Percentiles rank a stretch among this genome's conserved stretches.
phyloP scores from a whole-genome alignment of 2,329 filamentous ascomycete species.

The Neonectria ditissima region DNA sequence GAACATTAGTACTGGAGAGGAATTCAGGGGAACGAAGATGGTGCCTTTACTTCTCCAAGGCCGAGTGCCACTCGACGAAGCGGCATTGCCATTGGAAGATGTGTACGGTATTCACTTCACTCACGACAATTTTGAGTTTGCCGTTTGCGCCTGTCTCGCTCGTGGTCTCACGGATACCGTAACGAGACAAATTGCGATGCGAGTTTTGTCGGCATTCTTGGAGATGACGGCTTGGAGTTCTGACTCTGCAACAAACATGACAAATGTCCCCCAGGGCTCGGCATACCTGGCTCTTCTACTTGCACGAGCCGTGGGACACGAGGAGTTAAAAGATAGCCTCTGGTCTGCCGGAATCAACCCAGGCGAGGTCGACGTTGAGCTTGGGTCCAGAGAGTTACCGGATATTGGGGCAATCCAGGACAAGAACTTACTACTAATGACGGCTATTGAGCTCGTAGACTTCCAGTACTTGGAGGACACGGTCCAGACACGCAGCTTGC shows the following conservation, averaged over 20 bases:
- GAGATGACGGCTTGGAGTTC: slow-evolving; percentile 49
- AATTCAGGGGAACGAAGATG: slow-evolving; percentile 70
- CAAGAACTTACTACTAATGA: slow-evolving; percentile 71
- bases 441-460: slow-evolving; percentile 73
- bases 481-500: slow-evolving; percentile 68
- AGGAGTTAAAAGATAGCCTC: slow-evolving; percentile 72
- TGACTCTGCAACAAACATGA: slow-evolving; percentile 26
- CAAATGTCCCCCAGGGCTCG: slow-evolving; percentile 51
- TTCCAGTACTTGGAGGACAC: slow-evolving; percentile 73
- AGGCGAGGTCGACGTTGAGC: slow-evolving; percentile 46
- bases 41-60: slow-evolving; percentile 71
- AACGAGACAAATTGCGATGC: slow-evolving; percentile 69
- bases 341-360: slow-evolving; percentile 70
- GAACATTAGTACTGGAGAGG: slow-evolving; percentile 72
- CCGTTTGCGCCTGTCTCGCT: slow-evolving; percentile 72
- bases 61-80: slow-evolving; percentile 70
- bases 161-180: slow-evolving; percentile 72
- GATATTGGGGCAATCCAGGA: slow-evolving; percentile 64
- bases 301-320: slow-evolving; percentile 64
- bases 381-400: slow-evolving; percentile 42
- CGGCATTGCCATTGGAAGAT: slow-evolving; percentile 71
- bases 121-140: slow-evolving; percentile 74
- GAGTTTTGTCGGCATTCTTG: slow-evolving; percentile 72
- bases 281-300: slow-evolving; percentile 72
- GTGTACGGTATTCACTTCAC: slow-evolving; percentile 75